Evolutionary conservation across 2,329 filamentous ascomycete species (phyloP).

Genomic region (Calonectria pteridis): DNA sequence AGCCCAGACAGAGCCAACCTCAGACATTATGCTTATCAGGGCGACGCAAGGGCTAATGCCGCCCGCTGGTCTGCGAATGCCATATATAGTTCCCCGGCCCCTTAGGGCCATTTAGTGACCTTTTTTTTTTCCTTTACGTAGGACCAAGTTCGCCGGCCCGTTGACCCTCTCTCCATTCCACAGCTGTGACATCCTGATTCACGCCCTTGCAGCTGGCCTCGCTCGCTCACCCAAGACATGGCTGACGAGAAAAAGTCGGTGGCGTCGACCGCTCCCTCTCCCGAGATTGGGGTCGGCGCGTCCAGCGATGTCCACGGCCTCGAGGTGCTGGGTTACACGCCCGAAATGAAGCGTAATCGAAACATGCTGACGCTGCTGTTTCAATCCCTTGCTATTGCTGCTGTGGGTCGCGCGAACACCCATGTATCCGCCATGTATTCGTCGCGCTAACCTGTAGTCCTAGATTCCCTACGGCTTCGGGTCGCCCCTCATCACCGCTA

Average conservation of each 20-base stretch:
- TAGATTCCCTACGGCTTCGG: slow-evolving; percentile 45
- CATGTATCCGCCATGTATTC: neutral
- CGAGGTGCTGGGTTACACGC: slow-evolving; percentile 62
- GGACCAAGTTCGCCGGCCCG: neutral
- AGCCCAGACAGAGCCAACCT: neutral
- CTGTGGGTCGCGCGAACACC: slow-evolving; percentile 29
- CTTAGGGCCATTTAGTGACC: neutral
- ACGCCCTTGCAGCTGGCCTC: neutral
- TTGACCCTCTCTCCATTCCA: neutral
- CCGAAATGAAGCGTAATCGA: slow-evolving; percentile 42
- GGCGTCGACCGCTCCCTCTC: neutral
- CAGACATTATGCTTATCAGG: slow-evolving; percentile 21
- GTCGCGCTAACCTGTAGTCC: neutral
- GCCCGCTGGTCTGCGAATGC: neutral
- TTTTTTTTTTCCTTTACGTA: neutral
- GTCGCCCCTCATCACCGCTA: slow-evolving; percentile 38
- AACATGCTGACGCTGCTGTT: slow-evolving; percentile 46
- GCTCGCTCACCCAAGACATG: slow-evolving; percentile 5
- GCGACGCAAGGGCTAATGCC: neutral
- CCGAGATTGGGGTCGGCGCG: slow-evolving; percentile 21
- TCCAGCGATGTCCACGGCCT: slow-evolving; percentile 44
- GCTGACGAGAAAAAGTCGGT: slow-evolving; percentile 4
- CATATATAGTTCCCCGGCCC: neutral
- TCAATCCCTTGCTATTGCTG: slow-evolving; percentile 45
- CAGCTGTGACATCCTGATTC: neutral